Conservation (phyloP, 495 filamentous ascomycete genomes). For the Trichoderma erinaceum region DNA sequence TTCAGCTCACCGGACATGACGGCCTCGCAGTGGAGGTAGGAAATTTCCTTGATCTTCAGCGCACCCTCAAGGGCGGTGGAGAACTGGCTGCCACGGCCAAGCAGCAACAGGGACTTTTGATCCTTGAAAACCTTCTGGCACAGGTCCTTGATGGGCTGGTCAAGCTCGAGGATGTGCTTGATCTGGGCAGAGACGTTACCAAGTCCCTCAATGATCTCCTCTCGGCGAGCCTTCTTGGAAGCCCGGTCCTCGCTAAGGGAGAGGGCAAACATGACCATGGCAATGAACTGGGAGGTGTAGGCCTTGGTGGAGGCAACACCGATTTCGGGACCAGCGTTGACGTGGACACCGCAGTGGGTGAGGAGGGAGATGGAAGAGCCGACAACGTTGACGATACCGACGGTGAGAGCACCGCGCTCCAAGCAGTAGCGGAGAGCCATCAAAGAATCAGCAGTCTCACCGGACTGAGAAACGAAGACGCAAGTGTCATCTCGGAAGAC, state of each 20-base stretch:
- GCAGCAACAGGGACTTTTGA: conserved; percentile 89
- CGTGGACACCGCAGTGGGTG: conserved; percentile 98
- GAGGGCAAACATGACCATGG: conserved; percentile 98
- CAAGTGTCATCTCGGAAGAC: conserved; percentile 99
- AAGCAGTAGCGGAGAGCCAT: conserved; percentile 96
- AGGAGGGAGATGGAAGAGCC: conserved; percentile 96
- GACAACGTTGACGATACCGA: conserved; percentile 96
- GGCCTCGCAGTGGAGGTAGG: conserved; percentile 97
- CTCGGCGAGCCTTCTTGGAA: conserved; percentile 84
- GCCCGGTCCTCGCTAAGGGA: conserved; percentile 93
- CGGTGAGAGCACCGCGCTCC: conserved; percentile 92
- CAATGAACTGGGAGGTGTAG: conserved; percentile 97
- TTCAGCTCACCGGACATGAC: conserved; percentile 99
- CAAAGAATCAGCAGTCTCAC: conserved; percentile 97
- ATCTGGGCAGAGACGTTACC: conserved; percentile 83
- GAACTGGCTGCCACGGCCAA: conserved; percentile 92
- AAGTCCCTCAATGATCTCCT: conserved; percentile 95
- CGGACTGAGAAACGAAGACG: conserved; percentile 97
- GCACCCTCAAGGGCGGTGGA: conserved; percentile 97
- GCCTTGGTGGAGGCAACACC: conserved; percentile 98
- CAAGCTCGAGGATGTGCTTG: conserved; percentile 79
- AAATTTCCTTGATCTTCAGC: conserved; percentile 99
- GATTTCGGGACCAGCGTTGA: conserved; percentile 97
- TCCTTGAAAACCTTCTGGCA: conserved; percentile 87
- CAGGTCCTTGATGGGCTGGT: conserved; percentile 87